These are phyloP conservation scores for Mycena crocata DNA, from an alignment of 768 basidiomycete species.

Conservation along the genomic window DNA sequence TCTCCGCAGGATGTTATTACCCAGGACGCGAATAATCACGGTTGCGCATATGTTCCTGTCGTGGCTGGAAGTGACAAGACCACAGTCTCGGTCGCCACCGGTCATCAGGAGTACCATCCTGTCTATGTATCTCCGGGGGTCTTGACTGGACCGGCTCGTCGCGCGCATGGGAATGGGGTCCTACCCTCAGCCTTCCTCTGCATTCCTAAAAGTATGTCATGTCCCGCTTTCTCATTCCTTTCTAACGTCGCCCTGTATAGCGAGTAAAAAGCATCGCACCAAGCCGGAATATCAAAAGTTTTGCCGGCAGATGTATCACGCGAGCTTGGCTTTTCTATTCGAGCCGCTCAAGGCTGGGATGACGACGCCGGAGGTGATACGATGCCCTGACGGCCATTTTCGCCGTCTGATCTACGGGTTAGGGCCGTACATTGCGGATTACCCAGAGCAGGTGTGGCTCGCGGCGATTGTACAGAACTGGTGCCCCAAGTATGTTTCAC, in stretches of 20 bases:
- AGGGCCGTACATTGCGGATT: no score
- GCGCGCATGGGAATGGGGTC: background rate
- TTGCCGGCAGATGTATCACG: slow-evolving; percentile 22
- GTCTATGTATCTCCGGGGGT: slow-evolving; percentile 39
- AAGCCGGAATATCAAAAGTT: slow-evolving; percentile 22
- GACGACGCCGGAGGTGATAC: no score
- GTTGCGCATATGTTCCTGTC: slow-evolving; percentile 32
- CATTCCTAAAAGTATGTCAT: background rate
- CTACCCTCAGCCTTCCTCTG: background rate
- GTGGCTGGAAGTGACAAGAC: slow-evolving; percentile 41
- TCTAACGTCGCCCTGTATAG: background rate
- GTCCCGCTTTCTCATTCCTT: background rate
- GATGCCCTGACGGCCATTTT: no score
- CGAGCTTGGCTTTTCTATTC: no score
- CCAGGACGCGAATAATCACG: slow-evolving; percentile 10
- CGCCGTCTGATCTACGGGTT: no score
- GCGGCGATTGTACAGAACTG: no score
- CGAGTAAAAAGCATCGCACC: background rate
- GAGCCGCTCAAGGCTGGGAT: no score
- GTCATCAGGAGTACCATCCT: slow-evolving; percentile 38
- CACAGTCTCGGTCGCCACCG: no score
- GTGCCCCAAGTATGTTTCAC: no score
- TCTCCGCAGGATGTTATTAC: background rate
- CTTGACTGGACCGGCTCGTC: background rate
- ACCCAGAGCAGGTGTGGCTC: no score